Base-by-base conservation (phyloP, 2,329 filamentous ascomycete species). In the Torrubiella hemipterigena region DNA sequence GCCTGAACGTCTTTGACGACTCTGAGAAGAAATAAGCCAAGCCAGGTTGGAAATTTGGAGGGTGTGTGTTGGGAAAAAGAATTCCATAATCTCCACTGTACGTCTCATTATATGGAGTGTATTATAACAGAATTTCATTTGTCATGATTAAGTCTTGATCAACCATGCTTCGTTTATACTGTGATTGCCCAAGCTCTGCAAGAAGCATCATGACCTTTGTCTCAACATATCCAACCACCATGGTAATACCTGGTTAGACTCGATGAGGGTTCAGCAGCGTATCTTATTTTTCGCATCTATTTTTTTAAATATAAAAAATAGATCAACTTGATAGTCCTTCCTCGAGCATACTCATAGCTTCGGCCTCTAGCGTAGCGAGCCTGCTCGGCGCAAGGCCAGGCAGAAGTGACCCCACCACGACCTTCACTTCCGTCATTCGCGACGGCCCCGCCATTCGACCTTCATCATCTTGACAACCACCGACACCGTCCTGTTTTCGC, bases 1-100 rank as follows among this genome's bases (percentile, higher is more conserved):
- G 91, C 30, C 63, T 98, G 49, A 95, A 98, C 50, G 83, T 98
- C 19, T 75, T 76, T 49, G 69, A 73, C 35, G 51, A 55, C 11
- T 46, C 54, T 32, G 59, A 52, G 30, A 63, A 69, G 50, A 63
- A 66, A 57, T 60, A 55, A 57, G 45, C 28, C 39, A 19, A 26
- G 16, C 17, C 32, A 17, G 11, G 4, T 27, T 31, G 26, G 35
- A 30, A 18, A 37, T 33, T 29, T n/a, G 23, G 17, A n/a, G 27
- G 14, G 9, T 16, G 27, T 19, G 10, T 19, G 15, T 28, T 28
- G 27, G 27, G 10, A n/a, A 15, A 11, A 28, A 21, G 38, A 30
- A 37, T 38, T 45, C n/a, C n/a, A n/a, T 32, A 33, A 52, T 56
- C 52, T 51, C 53, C 50, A 46, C 52, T 56, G 54, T 56, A 55